Evolutionary conservation across 148 eudicot species (phyloP), one percentile per base, ranked within the genome.

Genomic region (Nyssa sinensis): DNA sequence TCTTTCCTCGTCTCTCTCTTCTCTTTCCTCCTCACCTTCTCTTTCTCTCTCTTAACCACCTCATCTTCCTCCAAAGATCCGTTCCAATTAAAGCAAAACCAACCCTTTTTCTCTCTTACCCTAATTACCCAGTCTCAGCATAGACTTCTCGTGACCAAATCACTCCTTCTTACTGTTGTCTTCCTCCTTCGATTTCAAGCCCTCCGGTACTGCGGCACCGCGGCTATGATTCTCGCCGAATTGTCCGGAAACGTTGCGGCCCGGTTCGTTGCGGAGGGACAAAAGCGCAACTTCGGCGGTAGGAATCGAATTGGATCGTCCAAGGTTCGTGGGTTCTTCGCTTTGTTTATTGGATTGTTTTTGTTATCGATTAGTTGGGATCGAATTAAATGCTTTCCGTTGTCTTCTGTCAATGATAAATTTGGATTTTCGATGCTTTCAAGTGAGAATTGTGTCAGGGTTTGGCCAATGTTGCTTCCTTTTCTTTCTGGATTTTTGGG

Each of bases 361-460:
- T 77, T 90, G 64, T 82, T 95, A 47, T 90, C 96, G 62, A 61
- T 95, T 72, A 90, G 98, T 82, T 95, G 97, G 97, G 98, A 95
- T 81, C 84, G 96, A 44, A 77, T 82, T 35, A 92, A 92, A 41
- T 95, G 98, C 53, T 95, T 95, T 68, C 98, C 98, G 7, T 85
- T 92, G 7, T 94, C 98, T 41, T 84, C 77, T 49, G 76, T 78
- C 57, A 94, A 92, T 67, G 79, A 61, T 23, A 87, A 79, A 69
- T 70, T 78, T 2, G 87, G 89, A 62, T 81, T 84, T 79, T 75
- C 83, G 4, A 35, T 83, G 83, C 71, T 88, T 63, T 82, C 85
- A 23, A 81, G 83, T 61, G 77, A 68, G 74, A 83, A 82, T 75
- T 95, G 98, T 84, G 76, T 92, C 76, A 89, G 92, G 78, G 32